Percentiles rank a stretch among this genome's conserved stretches.
Evolutionary conservation across 495 filamentous ascomycete genomes (phyloP).

Genomic region (Chlorociboria aeruginascens): DNA sequence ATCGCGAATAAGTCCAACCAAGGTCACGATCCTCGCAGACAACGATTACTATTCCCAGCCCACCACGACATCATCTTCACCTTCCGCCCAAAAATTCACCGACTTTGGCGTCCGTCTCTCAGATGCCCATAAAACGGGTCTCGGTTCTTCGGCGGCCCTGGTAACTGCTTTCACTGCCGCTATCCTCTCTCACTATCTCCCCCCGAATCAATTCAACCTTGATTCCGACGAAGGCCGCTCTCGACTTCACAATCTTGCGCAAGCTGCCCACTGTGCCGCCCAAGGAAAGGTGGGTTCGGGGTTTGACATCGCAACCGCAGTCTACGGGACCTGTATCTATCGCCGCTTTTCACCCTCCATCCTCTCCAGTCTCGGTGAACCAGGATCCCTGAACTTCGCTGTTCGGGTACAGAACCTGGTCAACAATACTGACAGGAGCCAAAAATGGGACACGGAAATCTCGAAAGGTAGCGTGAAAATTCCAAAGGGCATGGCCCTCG

Average conservation of each 20-base stretch:
- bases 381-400: constrained; percentile 52
- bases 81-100: constrained; percentile 38
- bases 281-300: constrained; percentile 94
- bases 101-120: constrained; percentile 64
- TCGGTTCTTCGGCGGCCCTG: constrained; percentile 89
- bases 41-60: constrained; percentile 92
- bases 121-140: constrained; percentile 86
- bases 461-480: constrained; percentile 47
- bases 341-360: constrained; percentile 77
- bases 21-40: constrained; percentile 83
- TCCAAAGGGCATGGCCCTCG: constrained; percentile 54
- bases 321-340: constrained; percentile 85
- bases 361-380: constrained; percentile 50
- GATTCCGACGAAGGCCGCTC: constrained; percentile 21
- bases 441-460: constrained; percentile 69
- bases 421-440: constrained; percentile 26
- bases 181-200: constrained; percentile 70
- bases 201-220: constrained; percentile 41
- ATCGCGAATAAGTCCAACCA: constrained; percentile 49
- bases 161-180: constrained; percentile 84
- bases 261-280: constrained; percentile 87
- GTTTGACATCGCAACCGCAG: constrained; percentile 87
- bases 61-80: constrained; percentile 7
- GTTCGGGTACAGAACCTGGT: constrained; percentile 51
- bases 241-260: constrained; percentile 79